Percentiles rank a stretch among this genome's conserved stretches.
phyloP scores from a whole-genome alignment of 2,329 filamentous ascomycete genomes.

The Fusarium temperatum region DNA sequence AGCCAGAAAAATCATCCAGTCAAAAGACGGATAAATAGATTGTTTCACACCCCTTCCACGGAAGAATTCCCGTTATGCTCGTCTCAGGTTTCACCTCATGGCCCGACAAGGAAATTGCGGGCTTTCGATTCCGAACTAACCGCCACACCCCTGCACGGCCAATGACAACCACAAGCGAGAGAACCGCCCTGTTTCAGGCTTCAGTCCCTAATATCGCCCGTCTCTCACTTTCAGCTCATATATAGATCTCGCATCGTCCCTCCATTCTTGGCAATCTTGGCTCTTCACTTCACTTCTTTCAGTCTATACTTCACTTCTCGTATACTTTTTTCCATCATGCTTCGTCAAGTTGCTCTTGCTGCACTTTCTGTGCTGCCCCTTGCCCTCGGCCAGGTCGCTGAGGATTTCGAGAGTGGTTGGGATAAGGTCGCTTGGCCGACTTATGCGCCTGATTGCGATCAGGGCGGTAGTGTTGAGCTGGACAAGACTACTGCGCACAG shows the following conservation, averaged over 20 bases:
- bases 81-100: conserved; percentile 21
- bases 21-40: conserved; percentile 21
- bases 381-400: conserved; percentile 61
- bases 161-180: background rate
- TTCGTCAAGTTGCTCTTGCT: conserved; percentile 54
- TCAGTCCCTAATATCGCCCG: conserved; percentile 13
- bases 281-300: conserved; percentile 3
- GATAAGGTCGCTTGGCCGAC: conserved; percentile 65
- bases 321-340: conserved; percentile 3
- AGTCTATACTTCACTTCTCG: background rate
- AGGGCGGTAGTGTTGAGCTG: conserved; percentile 65
- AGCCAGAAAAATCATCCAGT: background rate
- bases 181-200: conserved; percentile 20
- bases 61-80: conserved; percentile 10
- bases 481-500: conserved; percentile 66
- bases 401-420: conserved; percentile 67
- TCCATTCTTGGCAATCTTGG: conserved; percentile 6
- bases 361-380: conserved; percentile 57
- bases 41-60: conserved; percentile 31
- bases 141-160: background rate
- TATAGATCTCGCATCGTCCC: conserved; percentile 3
- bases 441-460: conserved; percentile 68
- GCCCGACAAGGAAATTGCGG: conserved; percentile 23
- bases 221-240: background rate
- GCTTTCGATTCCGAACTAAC: conserved; percentile 20